Evolutionary conservation across 2,329 filamentous ascomycete species (phyloP), one percentile per base, ranked within the genome.

Genomic region (Sporothrix phasma): DNA sequence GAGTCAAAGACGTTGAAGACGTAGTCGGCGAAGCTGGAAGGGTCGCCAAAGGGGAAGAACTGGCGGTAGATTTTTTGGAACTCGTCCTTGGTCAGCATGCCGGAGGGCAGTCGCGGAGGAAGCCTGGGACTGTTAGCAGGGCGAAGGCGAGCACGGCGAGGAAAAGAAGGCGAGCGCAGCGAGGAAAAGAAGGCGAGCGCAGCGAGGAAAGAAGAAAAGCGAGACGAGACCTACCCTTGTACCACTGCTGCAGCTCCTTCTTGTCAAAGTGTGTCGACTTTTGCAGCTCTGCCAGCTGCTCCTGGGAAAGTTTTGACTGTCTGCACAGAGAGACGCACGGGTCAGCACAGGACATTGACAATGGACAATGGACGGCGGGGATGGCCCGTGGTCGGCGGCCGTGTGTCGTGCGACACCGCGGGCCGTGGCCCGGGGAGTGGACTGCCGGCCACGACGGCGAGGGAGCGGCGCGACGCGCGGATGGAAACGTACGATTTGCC

Each of bases 51-150:
- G 15, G 94, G 94, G 77, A 99, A 99, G 84, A 99, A 99, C 77
- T 97, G 94, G 72, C 94, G 90, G 79, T 99, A 99, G 73, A 99
- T 99, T 80, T 97, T 97, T 78, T 97, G 94, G 76, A 99, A 99
- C 77, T 99, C 94, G 74, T 96, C 89, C 79, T 97, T 99, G 72
- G 90, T 94, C 75, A 99, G 88, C 81, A 92, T 96, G 76, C 94
- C 94, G 47, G 90, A 92, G 4, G 94, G 78, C 94, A 99, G 78
- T 99, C 94, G 81, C 97, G 97, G 67, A 97, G 83, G 80, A 99
- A 97, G 68, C 93, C 93, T 37, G 34, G 72, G 24, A 19, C 15
- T 15, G 47, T 53, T 43, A 49, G 54, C 19, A 26, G 31, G 13
- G 17, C 3, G 45, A 24, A 17, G 2, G 8, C 22, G 43, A 39